Conservation (phyloP, 176 grass and related monocot genomes). For the Leersia perrieri region DNA sequence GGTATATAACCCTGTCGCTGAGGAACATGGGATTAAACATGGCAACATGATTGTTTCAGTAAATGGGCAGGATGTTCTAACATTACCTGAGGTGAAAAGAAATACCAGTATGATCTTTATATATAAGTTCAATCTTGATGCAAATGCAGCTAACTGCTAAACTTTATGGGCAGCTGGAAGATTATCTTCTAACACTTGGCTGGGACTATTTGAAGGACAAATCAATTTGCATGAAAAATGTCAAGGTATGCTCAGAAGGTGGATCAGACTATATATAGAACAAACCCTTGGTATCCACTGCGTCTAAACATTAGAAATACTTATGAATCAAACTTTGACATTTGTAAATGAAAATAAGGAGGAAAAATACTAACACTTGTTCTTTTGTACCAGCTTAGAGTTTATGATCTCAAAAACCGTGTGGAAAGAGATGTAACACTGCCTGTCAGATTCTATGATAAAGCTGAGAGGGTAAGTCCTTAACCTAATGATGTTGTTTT, state of each 20-base stretch:
- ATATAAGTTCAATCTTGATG: not conserved
- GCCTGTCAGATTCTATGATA: too few species aligned
- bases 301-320: too few species aligned
- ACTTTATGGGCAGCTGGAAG: not conserved
- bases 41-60: conserved; percentile 30
- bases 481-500: too few species aligned
- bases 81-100: conserved; percentile 5
- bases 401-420: too few species aligned
- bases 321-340: too few species aligned
- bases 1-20: not conserved
- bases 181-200: conserved; percentile 19
- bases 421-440: too few species aligned
- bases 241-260: not conserved
- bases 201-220: not conserved
- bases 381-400: too few species aligned
- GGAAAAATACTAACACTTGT: too few species aligned
- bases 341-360: too few species aligned
- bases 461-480: too few species aligned
- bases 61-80: not conserved
- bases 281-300: too few species aligned
- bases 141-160: not conserved
- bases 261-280: too few species aligned
- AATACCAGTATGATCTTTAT: not conserved
- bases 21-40: not conserved
- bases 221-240: not conserved